Base-by-base conservation (phyloP, 306 rosid species). In the Alnus rubra region DNA sequence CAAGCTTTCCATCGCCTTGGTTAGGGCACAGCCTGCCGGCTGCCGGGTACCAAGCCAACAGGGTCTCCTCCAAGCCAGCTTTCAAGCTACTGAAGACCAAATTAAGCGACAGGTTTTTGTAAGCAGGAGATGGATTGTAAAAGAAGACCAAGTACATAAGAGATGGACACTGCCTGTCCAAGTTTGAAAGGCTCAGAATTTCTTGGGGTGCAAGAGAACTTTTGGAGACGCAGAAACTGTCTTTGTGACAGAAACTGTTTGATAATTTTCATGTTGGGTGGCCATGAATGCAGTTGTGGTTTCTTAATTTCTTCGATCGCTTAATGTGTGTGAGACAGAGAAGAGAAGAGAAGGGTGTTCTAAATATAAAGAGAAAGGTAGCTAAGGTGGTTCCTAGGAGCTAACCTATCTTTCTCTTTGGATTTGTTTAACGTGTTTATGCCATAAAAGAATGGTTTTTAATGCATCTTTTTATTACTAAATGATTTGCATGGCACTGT, bases 111-210 rank as follows among this genome's bases (percentile, higher is more conserved):
- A 87, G 19, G 33, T 51, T 81, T 18, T 53, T 39, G 56, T 68
- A 7, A 3, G 58, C 18, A 44, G 67, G 68, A 48, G 87, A 78
- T 3, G 58, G 72, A 0, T 74, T 80, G 79, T 92, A 90, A 82
- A 92, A 92, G 71, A 87, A 90, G 51, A 88, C 90, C 86, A 86
- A 74, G 87, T 86, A 86, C 97, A 92, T 89, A 39, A 78, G 92
- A 5, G 23, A 72, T 4, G 92, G 95, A 80, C 95, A 90, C 85
- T 92, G 97, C 79, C 95, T 86, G 64, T 92, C 95, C 85, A 92
- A 83, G 80, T 88, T 92, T 39, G 97, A 92, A 72, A 92, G 95
- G 71, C 14, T 73, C 78, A 88, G 59, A 63, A 84, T 78, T 82
- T 80, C 12, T 81, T 77, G 69, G 90, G 82, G 79, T 81, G 74